Percentiles rank a stretch among this genome's conserved stretches.
Evolutionary conservation across 768 basidiomycete genomes (phyloP).

Genomic region (Cystobasidium onofrii): DNA sequence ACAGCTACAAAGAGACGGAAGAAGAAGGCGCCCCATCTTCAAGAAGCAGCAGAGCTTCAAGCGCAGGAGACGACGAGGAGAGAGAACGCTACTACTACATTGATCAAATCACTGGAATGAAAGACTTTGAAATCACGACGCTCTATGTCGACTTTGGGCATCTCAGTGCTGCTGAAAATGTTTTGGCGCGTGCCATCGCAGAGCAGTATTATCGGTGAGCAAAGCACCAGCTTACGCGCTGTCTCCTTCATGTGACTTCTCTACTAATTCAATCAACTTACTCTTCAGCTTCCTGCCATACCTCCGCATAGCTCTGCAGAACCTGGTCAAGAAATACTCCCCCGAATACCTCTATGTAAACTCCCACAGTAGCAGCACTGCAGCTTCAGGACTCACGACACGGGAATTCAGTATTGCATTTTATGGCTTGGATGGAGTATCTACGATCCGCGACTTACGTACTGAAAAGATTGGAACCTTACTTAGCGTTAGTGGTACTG

Average conservation of each 20-base stretch:
- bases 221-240: too few species aligned
- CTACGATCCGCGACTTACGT: constrained; percentile 83
- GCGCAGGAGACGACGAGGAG: constrained; percentile 48
- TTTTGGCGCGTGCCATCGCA: constrained; percentile 84
- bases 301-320: constrained; percentile 79
- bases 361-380: constrained; percentile 63
- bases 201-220: constrained; percentile 78
- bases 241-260: neutral
- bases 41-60: constrained; percentile 19
- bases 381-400: constrained; percentile 69
- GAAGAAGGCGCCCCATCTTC: constrained; percentile 49
- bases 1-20: constrained; percentile 64
- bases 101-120: constrained; percentile 90
- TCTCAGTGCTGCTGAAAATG: constrained; percentile 78
- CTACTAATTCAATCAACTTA: neutral
- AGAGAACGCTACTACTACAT: constrained; percentile 58
- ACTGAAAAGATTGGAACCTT: constrained; percentile 90
- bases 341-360: constrained; percentile 94
- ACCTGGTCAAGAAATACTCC: constrained; percentile 77
- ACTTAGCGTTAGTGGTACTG: constrained; percentile 92
- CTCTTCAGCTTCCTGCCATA: constrained; percentile 68
- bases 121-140: constrained; percentile 85
- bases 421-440: constrained; percentile 66
- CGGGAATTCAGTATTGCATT: constrained; percentile 94
- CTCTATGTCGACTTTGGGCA: constrained; percentile 94